phyloP scores from a whole-genome alignment of 495 filamentous ascomycete genomes.

The Alectoria sarmentosa region DNA sequence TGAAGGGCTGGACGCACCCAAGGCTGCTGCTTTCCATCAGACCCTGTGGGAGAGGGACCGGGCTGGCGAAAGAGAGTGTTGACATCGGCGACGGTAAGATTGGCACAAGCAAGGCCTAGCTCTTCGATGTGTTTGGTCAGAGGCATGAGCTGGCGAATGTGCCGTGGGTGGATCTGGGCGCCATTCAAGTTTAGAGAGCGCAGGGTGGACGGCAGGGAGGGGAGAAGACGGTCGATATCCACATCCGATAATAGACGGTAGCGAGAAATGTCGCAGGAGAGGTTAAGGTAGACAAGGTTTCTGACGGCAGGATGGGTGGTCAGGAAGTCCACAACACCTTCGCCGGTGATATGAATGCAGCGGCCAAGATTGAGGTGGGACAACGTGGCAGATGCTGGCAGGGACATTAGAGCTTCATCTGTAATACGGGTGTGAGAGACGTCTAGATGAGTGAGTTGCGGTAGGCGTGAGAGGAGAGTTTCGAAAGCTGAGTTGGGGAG shows the following conservation, averaged over 20 bases:
- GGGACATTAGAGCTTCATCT: constrained; percentile 60
- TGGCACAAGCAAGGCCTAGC: constrained; percentile 60
- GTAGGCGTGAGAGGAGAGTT: constrained; percentile 59
- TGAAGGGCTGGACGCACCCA: constrained; percentile 61
- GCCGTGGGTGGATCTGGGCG: constrained; percentile 56
- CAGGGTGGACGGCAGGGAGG: constrained; percentile 59
- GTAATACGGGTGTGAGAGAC: constrained; percentile 74
- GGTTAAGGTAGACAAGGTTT: constrained; percentile 64
- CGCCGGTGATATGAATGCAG: constrained; percentile 63
- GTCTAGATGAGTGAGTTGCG: constrained; percentile 71
- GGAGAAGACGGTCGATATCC: constrained; percentile 60
- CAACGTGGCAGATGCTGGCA: constrained; percentile 63
- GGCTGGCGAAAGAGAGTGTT: constrained; percentile 42
- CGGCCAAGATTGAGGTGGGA: constrained; percentile 77
- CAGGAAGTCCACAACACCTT: constrained; percentile 63
- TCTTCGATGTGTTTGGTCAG: constrained; percentile 78
- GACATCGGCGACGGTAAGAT: constrained; percentile 58
- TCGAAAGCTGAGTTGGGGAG: constrained; percentile 63
- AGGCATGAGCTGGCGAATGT: constrained; percentile 57
- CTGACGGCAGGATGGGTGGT: constrained; percentile 63
- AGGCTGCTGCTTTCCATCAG: constrained; percentile 18
- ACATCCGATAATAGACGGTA: constrained; percentile 62
- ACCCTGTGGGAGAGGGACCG: constrained; percentile 19
- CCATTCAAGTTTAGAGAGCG: constrained; percentile 73
- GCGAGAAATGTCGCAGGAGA: constrained; percentile 65